phyloP scores from a whole-genome alignment of 306 rosid genomes.

The Sphenostylis stenocarpa region DNA sequence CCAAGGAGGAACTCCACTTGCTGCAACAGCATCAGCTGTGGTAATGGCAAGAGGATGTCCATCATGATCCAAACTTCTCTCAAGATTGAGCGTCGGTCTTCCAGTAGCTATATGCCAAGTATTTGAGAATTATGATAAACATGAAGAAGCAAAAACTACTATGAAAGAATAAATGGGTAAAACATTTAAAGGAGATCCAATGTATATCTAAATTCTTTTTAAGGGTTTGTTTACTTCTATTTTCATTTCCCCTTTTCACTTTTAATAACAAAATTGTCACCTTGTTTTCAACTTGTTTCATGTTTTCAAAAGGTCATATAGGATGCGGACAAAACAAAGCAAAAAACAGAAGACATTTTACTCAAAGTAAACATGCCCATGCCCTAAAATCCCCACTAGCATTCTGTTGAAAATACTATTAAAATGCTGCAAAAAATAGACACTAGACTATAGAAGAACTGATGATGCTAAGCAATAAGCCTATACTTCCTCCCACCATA shows the following conservation, averaged over 20 bases:
- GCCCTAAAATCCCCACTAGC: neutral
- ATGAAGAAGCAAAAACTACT: constrained; percentile 3
- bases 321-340: neutral
- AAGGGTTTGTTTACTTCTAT: neutral
- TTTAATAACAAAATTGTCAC: neutral
- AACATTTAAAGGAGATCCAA: constrained; percentile 28
- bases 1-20: constrained; percentile 92
- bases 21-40: constrained; percentile 83
- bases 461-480: neutral
- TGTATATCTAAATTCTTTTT: neutral
- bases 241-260: neutral
- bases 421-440: constrained; percentile 13
- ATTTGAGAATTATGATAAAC: constrained; percentile 25
- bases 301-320: neutral
- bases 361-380: neutral
- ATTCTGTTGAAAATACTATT: neutral
- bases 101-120: constrained; percentile 63
- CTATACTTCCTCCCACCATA: constrained; percentile 13
- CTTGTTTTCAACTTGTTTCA: neutral
- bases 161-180: neutral
- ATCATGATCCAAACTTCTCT: constrained; percentile 89
- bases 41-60: constrained; percentile 96
- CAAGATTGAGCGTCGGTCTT: constrained; percentile 92
- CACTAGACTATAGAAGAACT: constrained; percentile 11
- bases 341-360: neutral